Conservation (phyloP, 192 early-diverging fungal genomes). For the Coemansia sp. region DNA sequence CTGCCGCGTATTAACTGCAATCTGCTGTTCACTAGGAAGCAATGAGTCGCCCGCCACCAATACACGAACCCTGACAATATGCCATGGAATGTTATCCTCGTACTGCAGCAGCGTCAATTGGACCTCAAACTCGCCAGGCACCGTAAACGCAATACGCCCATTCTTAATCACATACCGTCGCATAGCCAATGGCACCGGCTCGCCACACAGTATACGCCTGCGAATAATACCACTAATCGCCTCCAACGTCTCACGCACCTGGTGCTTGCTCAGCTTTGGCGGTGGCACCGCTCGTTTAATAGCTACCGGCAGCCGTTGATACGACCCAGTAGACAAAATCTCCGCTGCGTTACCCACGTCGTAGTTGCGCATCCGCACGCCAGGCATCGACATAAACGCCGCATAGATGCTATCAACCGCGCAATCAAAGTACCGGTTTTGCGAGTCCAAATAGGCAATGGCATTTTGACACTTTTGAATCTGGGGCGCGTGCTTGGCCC, state of each 20-base stretch:
- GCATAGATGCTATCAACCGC: conserved; percentile 63
- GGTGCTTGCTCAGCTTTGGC: conserved; percentile 54
- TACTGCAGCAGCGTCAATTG: conserved; percentile 68
- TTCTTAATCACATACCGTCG: conserved; percentile 58
- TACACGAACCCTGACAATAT: conserved; percentile 66
- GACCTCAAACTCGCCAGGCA: conserved; percentile 58
- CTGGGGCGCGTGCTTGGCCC: conserved; percentile 65
- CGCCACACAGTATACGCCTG: conserved; percentile 66
- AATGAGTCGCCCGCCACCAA: conserved; percentile 54
- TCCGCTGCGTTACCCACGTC: conserved; percentile 83
- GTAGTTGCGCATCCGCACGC: conserved; percentile 69
- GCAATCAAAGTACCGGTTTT: conserved; percentile 59
- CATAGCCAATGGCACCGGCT: conserved; percentile 69
- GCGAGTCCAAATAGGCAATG: conserved; percentile 60
- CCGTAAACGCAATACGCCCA: conserved; percentile 71
- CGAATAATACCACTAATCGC: conserved; percentile 71
- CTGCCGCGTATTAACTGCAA: conserved; percentile 33
- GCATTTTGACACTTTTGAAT: conserved; percentile 70
- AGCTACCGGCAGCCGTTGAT: conserved; percentile 71
- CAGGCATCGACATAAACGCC: conserved; percentile 51
- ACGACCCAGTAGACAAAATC: conserved; percentile 80
- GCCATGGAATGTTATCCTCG: conserved; percentile 60
- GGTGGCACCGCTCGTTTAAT: conserved; percentile 68
- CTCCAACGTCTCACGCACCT: conserved; percentile 61
- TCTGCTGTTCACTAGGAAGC: conserved; percentile 24